Percentiles rank a stretch among this genome's conserved stretches.
These are phyloP conservation scores for Tillandsia leiboldiana DNA, from an alignment of 176 grass and related monocot genomes.

Conservation along the genomic window DNA sequence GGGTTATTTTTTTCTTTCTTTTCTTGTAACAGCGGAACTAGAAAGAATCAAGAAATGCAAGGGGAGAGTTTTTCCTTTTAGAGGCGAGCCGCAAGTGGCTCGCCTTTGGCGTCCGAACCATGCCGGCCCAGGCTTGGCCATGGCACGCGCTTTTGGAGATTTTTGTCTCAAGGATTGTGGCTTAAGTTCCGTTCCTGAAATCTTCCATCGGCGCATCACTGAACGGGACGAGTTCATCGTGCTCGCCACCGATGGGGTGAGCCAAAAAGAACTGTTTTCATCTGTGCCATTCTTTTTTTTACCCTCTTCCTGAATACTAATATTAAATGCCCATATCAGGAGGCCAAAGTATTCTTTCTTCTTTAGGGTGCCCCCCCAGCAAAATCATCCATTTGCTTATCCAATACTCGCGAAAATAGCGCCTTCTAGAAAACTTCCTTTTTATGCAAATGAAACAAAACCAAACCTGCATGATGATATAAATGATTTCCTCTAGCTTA, in stretches of 20 bases:
- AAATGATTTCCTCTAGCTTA: background rate
- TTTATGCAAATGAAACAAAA: too few relatives aligned
- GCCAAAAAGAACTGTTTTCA: constrained; percentile 4
- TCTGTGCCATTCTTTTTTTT: too few relatives aligned
- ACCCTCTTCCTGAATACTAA: too few relatives aligned
- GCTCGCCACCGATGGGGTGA: constrained; percentile 77
- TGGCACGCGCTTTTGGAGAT: constrained; percentile 90
- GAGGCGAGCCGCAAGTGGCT: constrained; percentile 66
- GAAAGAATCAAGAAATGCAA: constrained; percentile 59
- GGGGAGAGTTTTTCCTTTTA: constrained; percentile 85
- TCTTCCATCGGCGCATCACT: constrained; percentile 42
- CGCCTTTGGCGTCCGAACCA: constrained; percentile 84
- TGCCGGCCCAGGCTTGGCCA: constrained; percentile 71
- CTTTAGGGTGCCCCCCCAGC: too few relatives aligned
- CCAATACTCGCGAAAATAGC: too few relatives aligned
- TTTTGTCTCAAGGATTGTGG: constrained; percentile 87
- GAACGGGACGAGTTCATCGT: constrained; percentile 74
- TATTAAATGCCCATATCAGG: too few relatives aligned
- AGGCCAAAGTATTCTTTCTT: too few relatives aligned
- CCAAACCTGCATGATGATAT: too few relatives aligned
- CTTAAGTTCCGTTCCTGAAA: constrained; percentile 69
- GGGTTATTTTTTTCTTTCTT: background rate
- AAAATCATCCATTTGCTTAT: too few relatives aligned
- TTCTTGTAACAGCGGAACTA: constrained; percentile 52
- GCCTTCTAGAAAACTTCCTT: too few relatives aligned